Base-by-base conservation (phyloP, 1,139 yeast species). In the Candida dubliniensis region DNA sequence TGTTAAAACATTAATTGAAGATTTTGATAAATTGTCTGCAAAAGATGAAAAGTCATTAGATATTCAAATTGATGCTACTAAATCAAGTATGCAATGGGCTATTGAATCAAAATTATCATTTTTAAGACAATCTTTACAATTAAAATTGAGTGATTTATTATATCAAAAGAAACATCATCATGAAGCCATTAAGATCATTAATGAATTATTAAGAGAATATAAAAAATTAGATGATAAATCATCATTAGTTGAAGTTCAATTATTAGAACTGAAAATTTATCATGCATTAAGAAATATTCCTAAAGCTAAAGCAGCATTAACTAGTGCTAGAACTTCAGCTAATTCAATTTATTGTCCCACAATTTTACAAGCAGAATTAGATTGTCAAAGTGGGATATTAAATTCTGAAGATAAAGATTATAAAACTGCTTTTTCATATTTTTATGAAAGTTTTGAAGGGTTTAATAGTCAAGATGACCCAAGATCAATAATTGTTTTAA, bases 361-460 rank as follows among this genome's bases (percentile, higher is more conserved):
- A n/a, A 73, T 84, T 42, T 79, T 87, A 57, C 96, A 95, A 67
- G 99, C 99, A 1, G 96, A 90, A 60, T 76, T 95, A 47, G 99
- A 95, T 64, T 80, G 90, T 67, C 93, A 91, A 83, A 84, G 95
- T 63, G 99, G 99, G 53, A 84, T 93, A 46, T 77, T 95, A 53
- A 96, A 93, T 67, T 96, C 98, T 30, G 98, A 95, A 66, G 99
- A 95, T 58, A 87, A 87, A 63, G 99, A 95, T 66, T 95, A 88
- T 70, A 87, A 89, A 61, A 95, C 99, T 6, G 96, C 98, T 8
- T 95, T 81, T 60, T 90, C 98, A 5, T 93, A 93, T 67, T 93
- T 93, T 58, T 91, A 82, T 61, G 99, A 93, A 67, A 85, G 97
- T 29, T 90, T 93, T 59, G 99, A 93, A 66, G 95, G 95, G 31